Base-by-base conservation (phyloP, 495 filamentous ascomycete species). In the Penicillium riverlandense region DNA sequence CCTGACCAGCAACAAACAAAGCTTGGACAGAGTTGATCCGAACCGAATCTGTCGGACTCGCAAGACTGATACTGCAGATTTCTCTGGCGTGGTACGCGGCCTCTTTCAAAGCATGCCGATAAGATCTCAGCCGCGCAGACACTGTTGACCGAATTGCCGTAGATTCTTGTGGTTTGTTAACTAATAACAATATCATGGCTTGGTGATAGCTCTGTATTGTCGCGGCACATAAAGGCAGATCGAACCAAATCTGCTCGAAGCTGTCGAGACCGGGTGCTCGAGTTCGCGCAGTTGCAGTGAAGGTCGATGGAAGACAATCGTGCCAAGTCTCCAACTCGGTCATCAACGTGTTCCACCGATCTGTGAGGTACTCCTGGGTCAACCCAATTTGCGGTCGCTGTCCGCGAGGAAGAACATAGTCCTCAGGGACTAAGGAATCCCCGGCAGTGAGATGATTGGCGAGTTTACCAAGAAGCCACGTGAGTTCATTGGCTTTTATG, bases 131-230 rank as follows among this genome's bases (percentile, higher is more conserved):
- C 2, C 57, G 48, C 11, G 53, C 36, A 9, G 57, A 47, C 6
- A 60, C 53, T 4, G 57, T 57, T 8, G 53, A 57, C 15, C 51
- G 40, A 40, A 57, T 54, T 9, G 53, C 57, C 1, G 57, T 60
- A 12, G 57, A 56, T 32, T 59, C 53, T n/a, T 60, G 57, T 8
- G 57, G 57, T 40, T 44, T 28, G 35, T 60, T 57, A 1, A 38
- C 42, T 11, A 54, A 38, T 8, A 57, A 31, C 14, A 57, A 13
- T 1, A 60, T 52, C 6, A 37, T 44, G 7, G 50, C 56, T 31
- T 48, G 47, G 16, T 56, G 47, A 30, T 56, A 59, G 38, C 49
- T 59, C 29, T 59, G 52, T n/a, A 55, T 47, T 11, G 49, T 52
- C 3, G 50, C 56, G 1, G 56, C 56, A 29, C 52, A 55, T 32